A percentile compares a stretch with the other conserved stretches of the same genome.
Conservation (phyloP, 2,329 filamentous ascomycete species). For the Pleurostoma richardsiae region DNA sequence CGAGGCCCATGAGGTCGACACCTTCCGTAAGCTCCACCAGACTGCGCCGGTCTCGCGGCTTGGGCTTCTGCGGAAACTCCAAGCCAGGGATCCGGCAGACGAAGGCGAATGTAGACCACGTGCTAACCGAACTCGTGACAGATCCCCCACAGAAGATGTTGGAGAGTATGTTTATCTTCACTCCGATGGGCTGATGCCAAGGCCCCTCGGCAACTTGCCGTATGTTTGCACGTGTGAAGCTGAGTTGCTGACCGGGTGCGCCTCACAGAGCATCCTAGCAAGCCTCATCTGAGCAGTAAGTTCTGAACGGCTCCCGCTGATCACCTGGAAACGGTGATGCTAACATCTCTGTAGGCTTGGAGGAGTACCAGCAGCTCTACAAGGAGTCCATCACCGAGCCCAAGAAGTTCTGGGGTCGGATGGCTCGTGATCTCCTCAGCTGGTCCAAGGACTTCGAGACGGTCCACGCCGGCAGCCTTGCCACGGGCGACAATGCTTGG, state of each 20-base stretch:
- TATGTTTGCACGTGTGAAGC: too few species aligned
- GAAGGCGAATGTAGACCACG: background rate
- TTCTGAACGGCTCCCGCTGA: background rate
- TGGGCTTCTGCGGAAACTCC: constrained; percentile 5
- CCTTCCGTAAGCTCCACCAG: constrained; percentile 51
- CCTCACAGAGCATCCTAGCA: constrained; percentile 59
- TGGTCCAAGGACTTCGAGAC: constrained; percentile 94
- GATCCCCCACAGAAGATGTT: constrained; percentile 64
- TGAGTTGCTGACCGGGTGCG: too few species aligned
- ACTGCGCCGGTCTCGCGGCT: background rate
- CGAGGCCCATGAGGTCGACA: constrained; percentile 74
- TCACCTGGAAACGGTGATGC: constrained; percentile 15
- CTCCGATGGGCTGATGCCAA: too few species aligned
- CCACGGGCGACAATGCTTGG: constrained; percentile 83
- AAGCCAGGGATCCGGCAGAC: constrained; percentile 10
- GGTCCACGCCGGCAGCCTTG: constrained; percentile 71
- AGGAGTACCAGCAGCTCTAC: constrained; percentile 65
- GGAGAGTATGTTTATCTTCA: constrained; percentile 47
- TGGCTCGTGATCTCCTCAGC: constrained; percentile 82
- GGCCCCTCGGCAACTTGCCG: too few species aligned
- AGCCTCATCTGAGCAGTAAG: constrained; percentile 60
- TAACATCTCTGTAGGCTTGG: constrained; percentile 39
- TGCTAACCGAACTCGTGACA: constrained; percentile 20
- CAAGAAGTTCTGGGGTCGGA: constrained; percentile 80
- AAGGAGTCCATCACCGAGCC: constrained; percentile 87